Evolutionary conservation across 495 filamentous ascomycete genomes (phyloP), one percentile per base, ranked within the genome.

Genomic region (Barbatosphaeria neglecta): DNA sequence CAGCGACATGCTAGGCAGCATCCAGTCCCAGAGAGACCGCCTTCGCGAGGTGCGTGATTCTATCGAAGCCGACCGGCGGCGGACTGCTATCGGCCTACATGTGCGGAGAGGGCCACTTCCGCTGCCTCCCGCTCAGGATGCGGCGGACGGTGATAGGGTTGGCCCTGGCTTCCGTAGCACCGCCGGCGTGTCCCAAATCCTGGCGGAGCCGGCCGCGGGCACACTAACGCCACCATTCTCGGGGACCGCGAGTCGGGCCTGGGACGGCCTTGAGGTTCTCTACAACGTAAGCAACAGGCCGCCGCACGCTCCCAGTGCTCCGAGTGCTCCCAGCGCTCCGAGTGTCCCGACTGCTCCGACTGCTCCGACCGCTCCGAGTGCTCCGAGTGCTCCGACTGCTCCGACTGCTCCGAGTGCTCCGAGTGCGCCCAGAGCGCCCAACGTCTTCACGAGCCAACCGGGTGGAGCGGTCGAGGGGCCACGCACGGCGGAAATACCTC

Each of bases 221-320:
- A 11, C 31, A n/a, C 31, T n/a, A 15, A 16, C 31, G 31, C 13
- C 9, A 16, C 4, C 13, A 6, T 15, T 6, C 15, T 11, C 31
- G 16, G 13, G 13, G 13, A 15, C 31, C 13, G 28, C 37, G 23
- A 22, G 38, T 15, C 45, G 44, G 25, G 46, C 48, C 27, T 55
- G 46, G 52, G 49, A 47, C 3, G 49, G 50, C 37, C 37, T 51
- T 40, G 62, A 52, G 50, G 62, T 56, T 11, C 46, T 66, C 13
- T 65, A 64, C 41, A 61, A 53, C 48, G 49, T 57, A n/a, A n/a
- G n/a, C n/a, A n/a, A n/a, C n/a, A n/a, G n/a, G n/a, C n/a, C n/a
- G n/a, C n/a, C n/a, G n/a, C n/a, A n/a, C n/a, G n/a, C n/a, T n/a
- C n/a, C n/a, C n/a, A n/a, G n/a, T n/a, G n/a, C n/a, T n/a, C n/a